Evolutionary conservation across 2,329 filamentous ascomycete genomes (phyloP), one percentile per base, ranked within the genome.

Genomic region (Bertia moriformis): DNA sequence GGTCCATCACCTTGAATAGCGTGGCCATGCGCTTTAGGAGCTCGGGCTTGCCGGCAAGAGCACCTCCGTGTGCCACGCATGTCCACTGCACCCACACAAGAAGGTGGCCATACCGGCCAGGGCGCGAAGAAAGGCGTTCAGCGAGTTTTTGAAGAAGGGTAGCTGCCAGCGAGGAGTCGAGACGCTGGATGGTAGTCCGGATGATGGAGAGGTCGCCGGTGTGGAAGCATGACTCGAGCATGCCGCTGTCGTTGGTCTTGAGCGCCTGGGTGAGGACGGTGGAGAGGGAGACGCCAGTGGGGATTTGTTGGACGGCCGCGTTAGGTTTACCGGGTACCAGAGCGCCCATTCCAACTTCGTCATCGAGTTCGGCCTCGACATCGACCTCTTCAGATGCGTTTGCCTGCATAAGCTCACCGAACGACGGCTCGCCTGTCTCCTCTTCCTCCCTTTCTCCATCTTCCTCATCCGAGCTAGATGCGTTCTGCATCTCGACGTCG

Each of bases 11-110:
- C 47, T 70, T 69, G 50, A 73, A 70, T 13, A 82, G 58, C 2
- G 69, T 67, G 14, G 65, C 60, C 42, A 82, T 65, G 46, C 73
- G 69, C 49, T 67, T 67, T 50, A 79, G 65, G 14, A 78, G 58
- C 38, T 78, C 71, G 4, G 72, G 67, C 45, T 77, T 71, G 13
- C 70, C 69, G 7, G 75, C 73, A 24, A 82, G 63, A 42, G 77
- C 78, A 36, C 75, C 77, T 42, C 77, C 77, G 46, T 82, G 77
- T 1, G 73, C 69, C 18, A 79, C 71, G 39, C 78, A 66, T 3
- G 73, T 74, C 73, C 74, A 80, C 48, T 81, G 75, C 13, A 82
- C 71, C 77, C 77, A 82, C 10, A 76, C 65, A 55, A 80, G 74
- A 13, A 82, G 63, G 50, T 71, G 70, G 33, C 75, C 75, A 33